phyloP scores from a whole-genome alignment of 495 filamentous ascomycete genomes.

The Apiosordaria backusii region DNA sequence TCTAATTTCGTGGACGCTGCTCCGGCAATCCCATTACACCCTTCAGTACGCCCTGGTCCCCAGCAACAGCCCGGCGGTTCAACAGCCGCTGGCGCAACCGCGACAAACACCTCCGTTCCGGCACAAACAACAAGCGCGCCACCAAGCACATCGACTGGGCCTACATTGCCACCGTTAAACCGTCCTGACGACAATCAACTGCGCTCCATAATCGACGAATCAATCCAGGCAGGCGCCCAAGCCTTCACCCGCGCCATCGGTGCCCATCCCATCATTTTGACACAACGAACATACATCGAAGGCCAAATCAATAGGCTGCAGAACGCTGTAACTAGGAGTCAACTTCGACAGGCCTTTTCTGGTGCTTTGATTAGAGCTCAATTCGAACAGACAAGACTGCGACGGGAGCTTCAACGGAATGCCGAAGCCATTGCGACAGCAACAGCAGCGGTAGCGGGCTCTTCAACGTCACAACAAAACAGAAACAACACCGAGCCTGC shows the following conservation, averaged over 20 bases:
- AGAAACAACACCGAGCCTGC: neutral
- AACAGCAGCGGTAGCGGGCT: neutral
- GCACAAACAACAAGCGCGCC: constrained; percentile 11
- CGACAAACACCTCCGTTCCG: neutral
- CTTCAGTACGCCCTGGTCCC: constrained; percentile 16
- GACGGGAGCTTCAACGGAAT: constrained; percentile 27
- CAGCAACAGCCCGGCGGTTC: neutral
- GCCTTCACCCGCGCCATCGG: constrained; percentile 43
- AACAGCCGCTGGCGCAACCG: neutral
- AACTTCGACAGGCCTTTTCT: constrained; percentile 42
- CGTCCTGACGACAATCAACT: constrained; percentile 17
- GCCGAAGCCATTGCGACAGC: constrained; percentile 12
- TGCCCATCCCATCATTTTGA: constrained; percentile 43
- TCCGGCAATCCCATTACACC: constrained; percentile 21
- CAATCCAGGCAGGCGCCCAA: constrained; percentile 42
- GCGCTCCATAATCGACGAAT: constrained; percentile 41
- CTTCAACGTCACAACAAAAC: constrained; percentile 1
- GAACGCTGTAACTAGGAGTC: constrained; percentile 37
- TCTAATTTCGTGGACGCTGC: too few relatives aligned
- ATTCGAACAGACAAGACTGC: constrained; percentile 37
- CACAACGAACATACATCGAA: constrained; percentile 39
- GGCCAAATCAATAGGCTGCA: constrained; percentile 41
- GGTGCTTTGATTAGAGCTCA: constrained; percentile 41
- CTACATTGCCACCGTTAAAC: constrained; percentile 5
- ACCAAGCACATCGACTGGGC: constrained; percentile 5